Base-by-base conservation (phyloP, 768 basidiomycete species). In the Amanita thiersii region DNA sequence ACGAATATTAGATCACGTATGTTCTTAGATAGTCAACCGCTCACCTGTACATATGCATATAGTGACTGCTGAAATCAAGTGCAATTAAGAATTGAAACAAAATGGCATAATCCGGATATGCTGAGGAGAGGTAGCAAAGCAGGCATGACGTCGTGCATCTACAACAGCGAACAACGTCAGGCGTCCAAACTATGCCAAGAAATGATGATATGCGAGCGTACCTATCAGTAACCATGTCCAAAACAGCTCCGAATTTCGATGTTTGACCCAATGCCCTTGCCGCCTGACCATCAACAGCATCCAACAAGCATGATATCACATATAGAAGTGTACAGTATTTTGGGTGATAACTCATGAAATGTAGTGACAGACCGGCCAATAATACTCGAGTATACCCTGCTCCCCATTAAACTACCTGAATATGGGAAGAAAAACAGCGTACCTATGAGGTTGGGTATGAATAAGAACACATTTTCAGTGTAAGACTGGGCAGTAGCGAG, bases 1-100 rank as follows among this genome's bases (percentile, higher is more conserved):
- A 28, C n/a, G 20, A 36, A 17, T 1, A 40, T 59, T 37, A 53
- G 45, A 34, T 43, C 44, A 48, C 29, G 25, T 9, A 19, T 26
- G 8, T 21, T 18, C 28, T 12, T 31, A 10, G 31, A 10, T 34
- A 43, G 39, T 40, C 10, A 14, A 30, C 12, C 37, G 41, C 51
- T 39, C 53, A 93, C 94, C 94, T 96, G 62, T 97, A 96, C 96
- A 98, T 99, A 61, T 98, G 96, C 79, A 98, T 97, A 64, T 98
- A 98, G 63, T 98, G 96, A 51, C 90, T 94, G 52, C 86, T 84
- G 59, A 99, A 99, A 60, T 99, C 96, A 44, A 99, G 77, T 0
- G 93, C 79, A 62, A 99, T 99, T 47, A 99, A 77, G 65, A 88
- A 84, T 62, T 96, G 91, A 70, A 99, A 97, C 37, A 81, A 53